A percentile compares a stretch with the other conserved stretches of the same genome.
phyloP scores from a whole-genome alignment of 768 basidiomycete species.

The Cystobasidium onofrii region DNA sequence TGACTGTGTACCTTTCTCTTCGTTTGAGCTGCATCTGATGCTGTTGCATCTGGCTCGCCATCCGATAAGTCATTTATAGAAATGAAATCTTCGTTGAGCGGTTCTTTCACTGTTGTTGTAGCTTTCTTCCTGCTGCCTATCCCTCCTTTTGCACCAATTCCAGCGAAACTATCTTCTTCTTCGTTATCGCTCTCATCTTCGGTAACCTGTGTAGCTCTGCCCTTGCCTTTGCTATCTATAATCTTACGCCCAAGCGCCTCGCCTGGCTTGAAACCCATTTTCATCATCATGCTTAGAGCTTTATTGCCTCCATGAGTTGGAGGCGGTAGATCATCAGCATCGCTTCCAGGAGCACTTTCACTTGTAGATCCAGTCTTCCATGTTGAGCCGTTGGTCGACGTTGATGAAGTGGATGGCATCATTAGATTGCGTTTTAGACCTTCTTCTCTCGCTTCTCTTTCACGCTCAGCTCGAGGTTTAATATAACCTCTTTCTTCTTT shows the following conservation, averaged over 20 bases:
- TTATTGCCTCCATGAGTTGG: conserved; percentile 15
- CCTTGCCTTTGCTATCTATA: neutral
- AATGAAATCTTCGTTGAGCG: neutral
- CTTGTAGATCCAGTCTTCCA: neutral
- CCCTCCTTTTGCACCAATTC: neutral
- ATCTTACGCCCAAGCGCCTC: conserved; percentile 36
- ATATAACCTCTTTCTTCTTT: conserved; percentile 22
- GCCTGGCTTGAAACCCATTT: conserved; percentile 42
- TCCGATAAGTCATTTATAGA: neutral
- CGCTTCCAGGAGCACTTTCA: neutral
- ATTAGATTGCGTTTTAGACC: conserved; percentile 36
- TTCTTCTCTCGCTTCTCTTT: conserved; percentile 35
- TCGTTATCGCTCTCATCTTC: neutral
- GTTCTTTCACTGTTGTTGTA: neutral
- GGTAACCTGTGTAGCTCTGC: neutral
- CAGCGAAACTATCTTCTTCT: neutral
- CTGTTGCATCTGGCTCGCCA: neutral
- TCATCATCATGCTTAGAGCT: conserved; percentile 40
- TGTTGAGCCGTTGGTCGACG: neutral
- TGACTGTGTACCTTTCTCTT: neutral
- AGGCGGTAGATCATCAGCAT: neutral
- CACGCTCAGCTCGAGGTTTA: conserved; percentile 33
- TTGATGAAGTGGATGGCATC: neutral
- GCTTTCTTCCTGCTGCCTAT: conserved; percentile 29
- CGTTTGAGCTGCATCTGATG: neutral